These are phyloP conservation scores for Chondrostereum purpureum DNA, from an alignment of 1,284 basidiomycete genomes.

Conservation along the genomic window DNA sequence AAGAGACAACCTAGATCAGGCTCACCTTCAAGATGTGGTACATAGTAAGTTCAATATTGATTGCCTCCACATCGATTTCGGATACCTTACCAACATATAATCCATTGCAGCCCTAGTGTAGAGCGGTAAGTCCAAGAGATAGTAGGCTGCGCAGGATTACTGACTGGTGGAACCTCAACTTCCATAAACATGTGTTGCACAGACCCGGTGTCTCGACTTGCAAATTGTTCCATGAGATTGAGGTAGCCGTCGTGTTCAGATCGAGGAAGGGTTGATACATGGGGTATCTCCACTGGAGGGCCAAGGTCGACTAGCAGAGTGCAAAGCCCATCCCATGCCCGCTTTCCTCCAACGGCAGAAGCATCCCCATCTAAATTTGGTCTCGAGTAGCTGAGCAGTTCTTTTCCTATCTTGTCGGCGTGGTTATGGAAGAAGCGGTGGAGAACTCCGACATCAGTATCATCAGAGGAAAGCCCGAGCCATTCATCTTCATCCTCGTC, in stretches of 20 bases:
- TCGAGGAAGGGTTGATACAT: conserved; percentile 42
- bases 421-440: conserved; percentile 81
- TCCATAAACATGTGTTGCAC: conserved; percentile 70
- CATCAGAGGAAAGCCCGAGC: conserved; percentile 69
- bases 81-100: conserved; percentile 60
- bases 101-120: conserved; percentile 40
- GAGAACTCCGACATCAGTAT: conserved; percentile 74
- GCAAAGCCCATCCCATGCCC: conserved; percentile 72
- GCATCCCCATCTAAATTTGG: conserved; percentile 52
- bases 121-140: conserved; percentile 3
- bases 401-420: conserved; percentile 80
- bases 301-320: conserved; percentile 73
- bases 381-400: conserved; percentile 68
- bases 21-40: conserved; percentile 76
- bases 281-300: conserved; percentile 60
- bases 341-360: conserved; percentile 58
- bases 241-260: conserved; percentile 54
- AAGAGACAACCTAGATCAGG: conserved; percentile 6
- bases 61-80: conserved; percentile 72
- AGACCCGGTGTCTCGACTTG: conserved; percentile 52
- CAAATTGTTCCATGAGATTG: conserved; percentile 66
- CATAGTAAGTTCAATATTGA: conserved; percentile 83
- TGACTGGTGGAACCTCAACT: conserved; percentile 23
- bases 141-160: neutral
- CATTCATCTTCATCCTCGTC: conserved; percentile 65